phyloP scores from a whole-genome alignment of 1,284 basidiomycete genomes.

The Trichosporon asahii region DNA sequence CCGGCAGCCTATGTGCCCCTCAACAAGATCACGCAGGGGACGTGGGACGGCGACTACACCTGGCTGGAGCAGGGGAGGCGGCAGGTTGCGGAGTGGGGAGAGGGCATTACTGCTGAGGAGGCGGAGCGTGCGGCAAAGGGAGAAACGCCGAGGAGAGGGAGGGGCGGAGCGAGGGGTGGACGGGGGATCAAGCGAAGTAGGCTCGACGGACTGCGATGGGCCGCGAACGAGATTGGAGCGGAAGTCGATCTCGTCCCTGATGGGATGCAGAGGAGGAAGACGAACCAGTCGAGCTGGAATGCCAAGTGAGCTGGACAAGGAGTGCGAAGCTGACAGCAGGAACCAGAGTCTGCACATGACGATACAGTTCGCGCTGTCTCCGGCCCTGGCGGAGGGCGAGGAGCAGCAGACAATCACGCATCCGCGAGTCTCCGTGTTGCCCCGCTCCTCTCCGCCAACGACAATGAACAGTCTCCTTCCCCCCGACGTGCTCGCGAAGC shows the following conservation, averaged over 20 bases:
- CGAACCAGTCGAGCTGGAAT: constrained; percentile 78
- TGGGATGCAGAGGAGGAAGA: constrained; percentile 73
- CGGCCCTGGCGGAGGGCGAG: constrained; percentile 45
- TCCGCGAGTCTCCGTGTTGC: constrained; percentile 32
- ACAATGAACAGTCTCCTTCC: constrained; percentile 30
- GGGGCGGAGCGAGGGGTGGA: background rate
- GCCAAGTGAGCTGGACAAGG: constrained; percentile 59
- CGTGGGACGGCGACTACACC: constrained; percentile 26
- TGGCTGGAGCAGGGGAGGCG: constrained; percentile 2
- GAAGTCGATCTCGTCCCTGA: constrained; percentile 66
- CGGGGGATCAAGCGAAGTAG: constrained; percentile 51
- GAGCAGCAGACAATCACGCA: constrained; percentile 18
- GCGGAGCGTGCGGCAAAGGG: background rate
- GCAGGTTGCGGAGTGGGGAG: background rate
- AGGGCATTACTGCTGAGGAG: background rate
- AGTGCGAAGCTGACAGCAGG: constrained; percentile 12
- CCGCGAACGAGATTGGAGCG: constrained; percentile 62
- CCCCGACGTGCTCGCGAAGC: constrained; percentile 1
- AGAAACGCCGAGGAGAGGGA: background rate
- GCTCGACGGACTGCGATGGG: constrained; percentile 63
- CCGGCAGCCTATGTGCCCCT: constrained; percentile 70
- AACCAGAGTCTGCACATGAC: constrained; percentile 62
- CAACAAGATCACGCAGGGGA: constrained; percentile 73
- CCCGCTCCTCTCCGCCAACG: constrained; percentile 14
- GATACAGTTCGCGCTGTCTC: constrained; percentile 64